phyloP scores from a whole-genome alignment of 768 basidiomycete species.

The Xanthoconium purpureum region DNA sequence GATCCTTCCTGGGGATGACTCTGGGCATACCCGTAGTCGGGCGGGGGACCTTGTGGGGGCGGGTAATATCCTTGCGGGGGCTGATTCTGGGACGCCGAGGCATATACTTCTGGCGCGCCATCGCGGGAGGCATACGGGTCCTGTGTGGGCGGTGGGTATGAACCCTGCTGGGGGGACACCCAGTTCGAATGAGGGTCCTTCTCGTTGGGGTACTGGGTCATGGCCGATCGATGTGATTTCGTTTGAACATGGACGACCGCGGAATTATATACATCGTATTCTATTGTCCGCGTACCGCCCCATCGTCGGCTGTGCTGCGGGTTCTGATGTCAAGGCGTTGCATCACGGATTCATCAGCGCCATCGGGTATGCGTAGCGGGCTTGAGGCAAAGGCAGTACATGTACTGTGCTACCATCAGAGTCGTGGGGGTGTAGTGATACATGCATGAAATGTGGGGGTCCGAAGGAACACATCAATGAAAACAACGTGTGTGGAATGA shows the following conservation, averaged over 20 bases:
- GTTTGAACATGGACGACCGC: background rate
- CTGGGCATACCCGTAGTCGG: constrained; percentile 9
- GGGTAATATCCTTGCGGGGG: constrained; percentile 7
- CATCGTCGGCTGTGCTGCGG: background rate
- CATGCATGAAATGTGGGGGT: constrained; percentile 16
- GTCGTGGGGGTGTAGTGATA: constrained; percentile 7
- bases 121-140: constrained; percentile 8
- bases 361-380: background rate
- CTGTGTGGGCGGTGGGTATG: constrained; percentile 12
- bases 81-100: background rate
- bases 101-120: background rate
- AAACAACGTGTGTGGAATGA: constrained; percentile 9
- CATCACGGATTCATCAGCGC: background rate
- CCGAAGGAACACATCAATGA: constrained; percentile 14
- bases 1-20: background rate
- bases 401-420: background rate
- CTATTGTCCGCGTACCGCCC: background rate
- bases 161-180: constrained; percentile 4
- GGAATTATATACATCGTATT: background rate
- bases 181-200: constrained; percentile 21
- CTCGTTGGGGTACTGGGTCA: constrained; percentile 26
- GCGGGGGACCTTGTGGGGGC: constrained; percentile 10
- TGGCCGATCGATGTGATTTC: background rate
- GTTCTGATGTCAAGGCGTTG: background rate
- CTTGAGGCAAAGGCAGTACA: constrained; percentile 4